Conservation (phyloP, 345 rosid species). For the Ailanthus altissimus region DNA sequence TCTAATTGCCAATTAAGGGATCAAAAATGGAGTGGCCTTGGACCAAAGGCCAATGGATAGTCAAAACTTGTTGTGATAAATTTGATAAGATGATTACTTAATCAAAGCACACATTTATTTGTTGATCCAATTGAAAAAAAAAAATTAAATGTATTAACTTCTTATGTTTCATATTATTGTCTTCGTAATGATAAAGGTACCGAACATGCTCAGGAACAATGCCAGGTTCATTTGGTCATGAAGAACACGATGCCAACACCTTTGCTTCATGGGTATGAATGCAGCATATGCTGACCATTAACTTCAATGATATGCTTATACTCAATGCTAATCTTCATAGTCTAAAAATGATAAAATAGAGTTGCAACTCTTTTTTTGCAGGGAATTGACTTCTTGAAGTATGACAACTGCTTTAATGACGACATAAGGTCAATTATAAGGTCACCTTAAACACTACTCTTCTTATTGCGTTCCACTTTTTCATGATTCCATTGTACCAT, state of each 20-base stretch:
- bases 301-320: not conserved
- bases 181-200: conserved; percentile 1
- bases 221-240: conserved; percentile 38
- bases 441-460: conserved; percentile 7
- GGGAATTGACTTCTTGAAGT: conserved; percentile 49
- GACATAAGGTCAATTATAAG: conserved; percentile 36
- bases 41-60: not conserved
- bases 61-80: not conserved
- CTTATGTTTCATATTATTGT: not conserved
- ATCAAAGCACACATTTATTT: not conserved
- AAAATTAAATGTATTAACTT: not conserved
- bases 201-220: conserved; percentile 28
- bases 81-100: not conserved
- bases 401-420: conserved; percentile 36
- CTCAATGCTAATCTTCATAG: not conserved
- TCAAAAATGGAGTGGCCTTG: not conserved
- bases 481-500: not conserved
- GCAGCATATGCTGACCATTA: not conserved
- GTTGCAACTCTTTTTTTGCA: conserved; percentile 3
- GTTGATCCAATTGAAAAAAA: not conserved
- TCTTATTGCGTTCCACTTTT: not conserved
- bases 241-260: conserved; percentile 26
- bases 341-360: not conserved
- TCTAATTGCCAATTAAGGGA: not conserved
- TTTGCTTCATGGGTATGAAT: conserved; percentile 36